Base-by-base conservation (phyloP, 495 filamentous ascomycete species). In the Talaromyces wortmannii region DNA sequence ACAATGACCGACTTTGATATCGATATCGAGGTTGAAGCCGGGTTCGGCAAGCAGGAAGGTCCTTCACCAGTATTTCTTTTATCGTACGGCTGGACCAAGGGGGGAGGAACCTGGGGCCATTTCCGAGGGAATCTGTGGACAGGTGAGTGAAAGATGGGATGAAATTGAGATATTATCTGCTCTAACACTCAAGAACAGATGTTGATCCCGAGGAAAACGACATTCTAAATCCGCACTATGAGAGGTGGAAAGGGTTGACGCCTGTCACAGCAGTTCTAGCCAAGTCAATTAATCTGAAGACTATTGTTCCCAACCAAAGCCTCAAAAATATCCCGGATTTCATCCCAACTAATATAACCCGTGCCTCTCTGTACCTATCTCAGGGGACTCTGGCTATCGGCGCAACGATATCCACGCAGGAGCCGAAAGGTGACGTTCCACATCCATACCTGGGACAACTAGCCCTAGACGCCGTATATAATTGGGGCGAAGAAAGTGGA, bases 261-360 rank as follows among this genome's bases (percentile, higher is more conserved):
- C 45, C 45, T 16, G 15, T 15, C n/a, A 47, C 45, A 7, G 7
- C 5, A 13, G 7, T 4, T 7, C 48, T 18, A n/a, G 15, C 5
- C 16, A 18, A 10, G 4, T 4, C 48, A 13, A 18, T 50, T 7
- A 13, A 17, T n/a, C 7, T 50, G 12, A 6, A 10, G 7, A 31
- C n/a, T n/a, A 10, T 50, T 4, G 7, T 31, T 18, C 48, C 48
- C 4, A 31, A 15, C 29, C 12, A 17, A 36, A 17, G 15, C 4
- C 7, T 15, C 1, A n/a, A n/a, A n/a, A 58, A 48, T 23, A 45
- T 58, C 7, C 59, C 59, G 7, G 30, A 45, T 17, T 33, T 50
- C 36, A 55, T 61, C 56, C 59, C 59, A 7, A 55, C 51, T n/a
- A 16, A 59, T 33, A 48, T 61, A 15, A 50, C 29, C 18, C 15